phyloP scores from a whole-genome alignment of 23 red algal genomes.

The Porphyridium purpureum region DNA sequence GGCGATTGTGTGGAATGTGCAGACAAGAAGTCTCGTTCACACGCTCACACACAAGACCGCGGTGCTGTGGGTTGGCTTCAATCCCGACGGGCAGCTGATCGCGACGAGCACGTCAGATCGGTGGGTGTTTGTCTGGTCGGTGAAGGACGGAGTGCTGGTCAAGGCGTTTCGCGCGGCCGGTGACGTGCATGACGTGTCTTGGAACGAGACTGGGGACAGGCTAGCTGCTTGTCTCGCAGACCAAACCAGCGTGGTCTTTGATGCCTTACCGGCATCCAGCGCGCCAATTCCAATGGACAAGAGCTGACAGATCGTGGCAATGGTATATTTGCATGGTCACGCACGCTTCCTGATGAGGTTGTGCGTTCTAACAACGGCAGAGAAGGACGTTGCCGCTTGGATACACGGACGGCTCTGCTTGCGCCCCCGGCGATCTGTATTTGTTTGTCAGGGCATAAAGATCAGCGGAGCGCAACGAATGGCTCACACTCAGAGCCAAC shows the following conservation, averaged over 20 bases:
- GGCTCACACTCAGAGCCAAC: too few relatives aligned
- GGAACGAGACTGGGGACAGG: constrained; percentile 69
- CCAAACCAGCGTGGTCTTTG: constrained; percentile 64
- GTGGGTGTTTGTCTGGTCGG: constrained; percentile 63
- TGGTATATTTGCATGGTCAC: too few relatives aligned
- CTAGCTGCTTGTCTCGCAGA: constrained; percentile 63
- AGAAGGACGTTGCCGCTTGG: too few relatives aligned
- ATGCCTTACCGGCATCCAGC: too few relatives aligned
- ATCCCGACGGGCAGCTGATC: constrained; percentile 65
- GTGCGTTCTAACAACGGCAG: too few relatives aligned
- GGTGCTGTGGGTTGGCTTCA: constrained; percentile 75
- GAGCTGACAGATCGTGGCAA: too few relatives aligned
- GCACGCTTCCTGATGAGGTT: too few relatives aligned
- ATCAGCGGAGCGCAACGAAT: too few relatives aligned
- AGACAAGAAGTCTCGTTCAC: constrained; percentile 26
- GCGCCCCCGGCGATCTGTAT: too few relatives aligned
- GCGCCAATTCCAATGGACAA: too few relatives aligned
- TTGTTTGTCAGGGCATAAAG: too few relatives aligned
- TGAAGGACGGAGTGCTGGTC: constrained; percentile 50
- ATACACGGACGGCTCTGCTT: too few relatives aligned
- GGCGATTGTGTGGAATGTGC: constrained; percentile 86
- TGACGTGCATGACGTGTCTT: constrained; percentile 80
- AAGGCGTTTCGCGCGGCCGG: constrained; percentile 50
- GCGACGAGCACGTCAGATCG: constrained; percentile 76
- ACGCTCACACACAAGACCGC: constrained; percentile 76